Evolutionary conservation across 2,329 filamentous ascomycete species (phyloP), one percentile per base, ranked within the genome.

Genomic region (Dactylellina haptotyla): DNA sequence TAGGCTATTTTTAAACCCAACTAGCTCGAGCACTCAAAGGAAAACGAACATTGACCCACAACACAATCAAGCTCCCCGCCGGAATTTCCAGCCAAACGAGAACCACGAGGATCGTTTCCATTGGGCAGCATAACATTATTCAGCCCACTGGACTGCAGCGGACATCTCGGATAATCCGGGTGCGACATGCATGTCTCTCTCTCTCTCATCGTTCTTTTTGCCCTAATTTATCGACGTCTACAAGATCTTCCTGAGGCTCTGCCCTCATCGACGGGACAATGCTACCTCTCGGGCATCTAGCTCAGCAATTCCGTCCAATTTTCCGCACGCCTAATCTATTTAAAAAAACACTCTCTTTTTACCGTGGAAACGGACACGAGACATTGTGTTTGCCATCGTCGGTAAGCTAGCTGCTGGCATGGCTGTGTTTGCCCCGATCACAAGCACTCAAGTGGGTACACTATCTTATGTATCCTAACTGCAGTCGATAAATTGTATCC

Each of bases 261-360:
- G 65, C 65, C 41, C 50, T 65, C 67, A 59, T 65, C 62, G 41
- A 59, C 67, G 67, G 67, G 59, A 72, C 32, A 65, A 72, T 72
- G 62, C 67, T 51, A 72, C 67, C 51, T 59, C 58, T 63, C 51
- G 30, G n/a, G 58, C 41, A 18, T 46, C 41, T n/a, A n/a, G n/a
- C n/a, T n/a, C n/a, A n/a, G n/a, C n/a, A n/a, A n/a, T n/a, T n/a
- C n/a, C n/a, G n/a, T n/a, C n/a, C n/a, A n/a, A n/a, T n/a, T n/a
- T n/a, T n/a, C n/a, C n/a, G n/a, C n/a, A n/a, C n/a, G n/a, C n/a
- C n/a, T n/a, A n/a, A n/a, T n/a, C n/a, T n/a, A n/a, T n/a, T n/a
- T n/a, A n/a, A n/a, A n/a, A n/a, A n/a, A n/a, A n/a, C n/a, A n/a
- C n/a, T n/a, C n/a, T n/a, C n/a, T n/a, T n/a, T n/a, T n/a, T n/a